A percentile compares a stretch with the other conserved stretches of the same genome.
phyloP scores from a whole-genome alignment of 345 rosid genomes.

The Eutrema yunnanense region DNA sequence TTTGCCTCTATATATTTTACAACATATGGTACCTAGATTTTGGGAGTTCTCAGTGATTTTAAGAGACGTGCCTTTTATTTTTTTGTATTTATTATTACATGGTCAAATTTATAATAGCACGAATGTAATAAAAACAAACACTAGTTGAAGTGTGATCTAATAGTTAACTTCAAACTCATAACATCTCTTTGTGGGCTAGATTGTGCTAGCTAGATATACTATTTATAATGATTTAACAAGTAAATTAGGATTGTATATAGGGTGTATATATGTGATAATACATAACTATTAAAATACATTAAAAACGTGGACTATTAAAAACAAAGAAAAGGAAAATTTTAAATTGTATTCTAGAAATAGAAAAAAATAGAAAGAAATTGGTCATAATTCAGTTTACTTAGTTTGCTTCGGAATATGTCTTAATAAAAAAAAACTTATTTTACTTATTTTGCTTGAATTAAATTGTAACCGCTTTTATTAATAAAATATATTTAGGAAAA shows the following conservation, averaged over 20 bases:
- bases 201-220: background rate
- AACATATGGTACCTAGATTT: slow-evolving; percentile 1
- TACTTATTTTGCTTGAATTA: too few species aligned
- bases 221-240: background rate
- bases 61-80: background rate
- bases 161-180: background rate
- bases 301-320: too few species aligned
- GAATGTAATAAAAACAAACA: background rate
- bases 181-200: background rate
- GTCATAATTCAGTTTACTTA: too few species aligned
- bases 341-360: too few species aligned
- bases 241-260: background rate
- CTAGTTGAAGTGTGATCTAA: background rate
- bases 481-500: too few species aligned
- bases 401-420: too few species aligned
- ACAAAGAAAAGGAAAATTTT: too few species aligned
- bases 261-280: background rate
- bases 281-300: too few species aligned
- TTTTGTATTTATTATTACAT: background rate
- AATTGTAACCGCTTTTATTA: too few species aligned
- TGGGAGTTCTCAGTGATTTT: background rate
- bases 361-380: too few species aligned
- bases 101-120: background rate
- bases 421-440: too few species aligned
- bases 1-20: background rate